Evolutionary conservation across 176 grass and related monocot species (phyloP).

Genomic region (Pontederia paniculata): DNA sequence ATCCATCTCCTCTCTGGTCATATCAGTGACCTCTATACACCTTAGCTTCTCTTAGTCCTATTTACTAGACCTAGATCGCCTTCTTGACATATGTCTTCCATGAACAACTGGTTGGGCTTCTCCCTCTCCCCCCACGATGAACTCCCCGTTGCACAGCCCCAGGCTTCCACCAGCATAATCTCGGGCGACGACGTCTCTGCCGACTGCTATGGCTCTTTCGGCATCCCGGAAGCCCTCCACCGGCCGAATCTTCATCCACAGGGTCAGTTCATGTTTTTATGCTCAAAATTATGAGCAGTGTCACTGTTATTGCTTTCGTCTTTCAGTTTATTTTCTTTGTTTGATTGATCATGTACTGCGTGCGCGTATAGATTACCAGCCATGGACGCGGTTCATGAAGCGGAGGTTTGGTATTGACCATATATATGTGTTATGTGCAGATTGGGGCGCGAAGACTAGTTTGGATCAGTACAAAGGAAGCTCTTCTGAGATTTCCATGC

Average conservation of each 20-base stretch:
- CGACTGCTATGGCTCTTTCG: slow-evolving; percentile 6
- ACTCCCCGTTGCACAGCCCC: neutral
- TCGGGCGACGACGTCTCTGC: neutral
- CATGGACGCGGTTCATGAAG: too few relatives aligned
- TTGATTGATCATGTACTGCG: neutral
- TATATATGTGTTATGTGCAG: slow-evolving; percentile 14
- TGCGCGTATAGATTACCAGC: neutral
- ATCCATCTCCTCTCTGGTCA: neutral
- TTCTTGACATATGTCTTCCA: slow-evolving; percentile 27
- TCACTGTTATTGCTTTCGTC: neutral
- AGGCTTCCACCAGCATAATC: neutral
- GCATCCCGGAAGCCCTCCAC: slow-evolving; percentile 18
- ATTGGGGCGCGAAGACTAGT: slow-evolving; percentile 76
- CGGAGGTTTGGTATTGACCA: too few relatives aligned
- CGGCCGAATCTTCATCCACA: slow-evolving; percentile 14
- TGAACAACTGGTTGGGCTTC: slow-evolving; percentile 61
- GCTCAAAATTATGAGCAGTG: neutral
- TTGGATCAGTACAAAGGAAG: slow-evolving; percentile 22
- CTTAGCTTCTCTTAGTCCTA: slow-evolving; percentile 9
- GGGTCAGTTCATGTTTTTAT: slow-evolving; percentile 19
- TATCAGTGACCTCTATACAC: slow-evolving; percentile 9
- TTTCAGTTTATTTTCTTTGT: neutral
- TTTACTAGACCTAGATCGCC: neutral
- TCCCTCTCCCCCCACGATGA: neutral
- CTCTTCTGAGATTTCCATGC: slow-evolving; percentile 74